Evolutionary conservation across 257 asterid species (phyloP).

Genomic region (Solanum chilense): DNA sequence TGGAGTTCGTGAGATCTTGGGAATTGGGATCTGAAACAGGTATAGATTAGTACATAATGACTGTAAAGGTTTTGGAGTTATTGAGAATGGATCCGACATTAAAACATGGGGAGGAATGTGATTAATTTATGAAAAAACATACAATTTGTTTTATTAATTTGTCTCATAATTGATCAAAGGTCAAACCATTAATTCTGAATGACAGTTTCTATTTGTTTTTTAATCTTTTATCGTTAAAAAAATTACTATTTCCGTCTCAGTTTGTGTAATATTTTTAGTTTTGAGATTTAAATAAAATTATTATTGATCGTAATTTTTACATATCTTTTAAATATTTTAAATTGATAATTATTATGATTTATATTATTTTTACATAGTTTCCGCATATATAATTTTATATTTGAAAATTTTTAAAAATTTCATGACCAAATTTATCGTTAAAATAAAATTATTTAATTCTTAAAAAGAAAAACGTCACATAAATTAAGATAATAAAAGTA

Average conservation of each 20-base stretch:
- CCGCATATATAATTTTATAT: no score
- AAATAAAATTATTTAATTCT: no score
- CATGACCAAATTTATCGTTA: no score
- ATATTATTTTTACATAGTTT: no score
- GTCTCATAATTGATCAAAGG: slow-evolving; percentile 2
- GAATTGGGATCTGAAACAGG: slow-evolving; percentile 30
- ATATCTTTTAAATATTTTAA: no score
- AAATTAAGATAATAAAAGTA: no score
- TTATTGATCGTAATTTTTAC: no score
- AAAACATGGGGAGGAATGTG: slow-evolving; percentile 57
- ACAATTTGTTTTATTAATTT: neutral
- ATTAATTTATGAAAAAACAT: neutral
- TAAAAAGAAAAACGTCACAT: no score
- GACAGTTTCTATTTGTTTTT: neutral
- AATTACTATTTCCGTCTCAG: neutral
- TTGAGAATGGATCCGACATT: slow-evolving; percentile 36
- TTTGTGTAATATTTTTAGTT: no score
- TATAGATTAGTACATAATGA: slow-evolving; percentile 22
- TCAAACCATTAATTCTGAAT: neutral
- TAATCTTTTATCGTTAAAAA: neutral
- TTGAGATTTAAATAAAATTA: no score
- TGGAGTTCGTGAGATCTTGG: slow-evolving; percentile 43
- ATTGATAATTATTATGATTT: no score
- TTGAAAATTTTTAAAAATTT: no score
- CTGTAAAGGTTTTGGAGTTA: slow-evolving; percentile 44